Evolutionary conservation across 257 asterid genomes (phyloP).

Genomic region (Fraxinus excelsior): DNA sequence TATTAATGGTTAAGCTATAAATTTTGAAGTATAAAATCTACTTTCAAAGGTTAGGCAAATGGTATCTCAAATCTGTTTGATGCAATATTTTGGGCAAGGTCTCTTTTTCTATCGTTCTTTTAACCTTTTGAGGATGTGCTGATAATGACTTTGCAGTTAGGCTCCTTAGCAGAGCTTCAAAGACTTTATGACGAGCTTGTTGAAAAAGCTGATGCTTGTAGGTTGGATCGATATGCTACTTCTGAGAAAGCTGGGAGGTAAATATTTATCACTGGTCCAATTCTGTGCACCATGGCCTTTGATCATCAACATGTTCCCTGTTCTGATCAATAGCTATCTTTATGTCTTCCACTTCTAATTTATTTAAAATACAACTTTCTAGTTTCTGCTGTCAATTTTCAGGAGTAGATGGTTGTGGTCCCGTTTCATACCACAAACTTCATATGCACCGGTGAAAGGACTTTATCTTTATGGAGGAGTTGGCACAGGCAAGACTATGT

Average conservation of each 20-base stretch:
- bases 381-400: conserved; percentile 4
- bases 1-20: conserved; percentile 8
- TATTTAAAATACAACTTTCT: not conserved
- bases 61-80: not conserved
- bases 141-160: conserved; percentile 38
- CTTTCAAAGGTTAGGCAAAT: conserved; percentile 1
- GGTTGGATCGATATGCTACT: conserved; percentile 43
- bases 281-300: not conserved
- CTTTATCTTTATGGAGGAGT: conserved; percentile 62
- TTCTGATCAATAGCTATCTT: not conserved
- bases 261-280: conserved; percentile 17
- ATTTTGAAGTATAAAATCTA: not conserved
- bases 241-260: conserved; percentile 49
- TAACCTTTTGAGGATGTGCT: conserved; percentile 27
- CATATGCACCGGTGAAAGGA: conserved; percentile 45
- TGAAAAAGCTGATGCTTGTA: conserved; percentile 43
- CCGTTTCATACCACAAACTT: conserved; percentile 41
- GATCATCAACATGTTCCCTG: not conserved
- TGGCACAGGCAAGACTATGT: conserved; percentile 61
- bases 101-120: not conserved
- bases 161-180: conserved; percentile 50
- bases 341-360: not conserved
- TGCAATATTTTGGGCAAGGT: conserved; percentile 18
- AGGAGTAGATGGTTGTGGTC: conserved; percentile 62
- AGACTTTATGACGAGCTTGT: conserved; percentile 50